A percentile compares a stretch with the other conserved stretches of the same genome.
phyloP scores from a whole-genome alignment of 768 basidiomycete species.

The Phaffia australis region DNA sequence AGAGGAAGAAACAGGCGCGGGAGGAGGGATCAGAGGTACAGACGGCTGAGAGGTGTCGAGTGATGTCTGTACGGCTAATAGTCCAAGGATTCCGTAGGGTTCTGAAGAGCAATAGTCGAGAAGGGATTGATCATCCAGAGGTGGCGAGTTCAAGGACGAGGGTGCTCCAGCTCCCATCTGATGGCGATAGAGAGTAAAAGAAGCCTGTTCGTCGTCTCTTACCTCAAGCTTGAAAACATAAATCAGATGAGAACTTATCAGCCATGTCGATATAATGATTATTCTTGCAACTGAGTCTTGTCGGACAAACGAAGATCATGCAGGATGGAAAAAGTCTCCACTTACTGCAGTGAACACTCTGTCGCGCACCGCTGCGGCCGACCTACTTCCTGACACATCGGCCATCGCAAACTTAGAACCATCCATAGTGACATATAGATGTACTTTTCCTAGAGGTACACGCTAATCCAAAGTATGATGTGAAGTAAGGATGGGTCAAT shows the following conservation, averaged over 20 bases:
- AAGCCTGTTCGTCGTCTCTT: slow-evolving; percentile 66
- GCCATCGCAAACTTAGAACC: slow-evolving; percentile 19
- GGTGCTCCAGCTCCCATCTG: slow-evolving; percentile 56
- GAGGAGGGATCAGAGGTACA: slow-evolving; percentile 56
- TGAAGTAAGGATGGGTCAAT: too few species aligned
- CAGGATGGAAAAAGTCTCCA: not conserved
- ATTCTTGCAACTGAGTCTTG: too few species aligned
- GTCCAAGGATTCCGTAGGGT: slow-evolving; percentile 66
- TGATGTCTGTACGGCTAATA: slow-evolving; percentile 55
- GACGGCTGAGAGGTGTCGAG: slow-evolving; percentile 44
- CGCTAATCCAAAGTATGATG: too few species aligned
- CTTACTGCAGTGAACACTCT: slow-evolving; percentile 24
- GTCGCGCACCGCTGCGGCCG: slow-evolving; percentile 15
- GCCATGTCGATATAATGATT: not conserved
- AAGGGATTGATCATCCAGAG: slow-evolving; percentile 59
- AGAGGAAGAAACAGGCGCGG: slow-evolving; percentile 38
- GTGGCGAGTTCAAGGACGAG: slow-evolving; percentile 52
- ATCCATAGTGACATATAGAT: slow-evolving; percentile 21
- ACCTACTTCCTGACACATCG: slow-evolving; percentile 12
- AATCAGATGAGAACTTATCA: slow-evolving; percentile 7
- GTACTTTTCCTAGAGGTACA: slow-evolving; percentile 6
- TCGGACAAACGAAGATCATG: not conserved
- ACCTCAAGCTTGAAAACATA: slow-evolving; percentile 39
- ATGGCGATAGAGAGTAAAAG: slow-evolving; percentile 72
- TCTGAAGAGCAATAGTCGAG: slow-evolving; percentile 69